Evolutionary conservation across 2,329 filamentous ascomycete genomes (phyloP).

Genomic region (Rutstroemia sydowiana): DNA sequence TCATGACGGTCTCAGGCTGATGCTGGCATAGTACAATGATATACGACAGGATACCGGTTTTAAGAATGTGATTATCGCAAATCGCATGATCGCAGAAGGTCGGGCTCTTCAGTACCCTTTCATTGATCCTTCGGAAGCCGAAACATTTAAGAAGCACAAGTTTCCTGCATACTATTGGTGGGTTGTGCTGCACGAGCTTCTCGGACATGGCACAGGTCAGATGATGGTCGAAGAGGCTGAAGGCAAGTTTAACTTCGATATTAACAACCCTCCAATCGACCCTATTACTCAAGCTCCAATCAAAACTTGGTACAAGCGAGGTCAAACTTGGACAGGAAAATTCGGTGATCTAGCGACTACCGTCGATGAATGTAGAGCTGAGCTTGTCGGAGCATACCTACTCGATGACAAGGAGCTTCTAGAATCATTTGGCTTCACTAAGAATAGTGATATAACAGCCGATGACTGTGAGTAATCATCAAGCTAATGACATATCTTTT

Average conservation of each 20-base stretch:
- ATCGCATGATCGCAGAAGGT: slow-evolving; percentile 46
- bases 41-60: slow-evolving; percentile 37
- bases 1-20: not conserved
- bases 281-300: slow-evolving; percentile 49
- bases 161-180: slow-evolving; percentile 63
- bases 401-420: slow-evolving; percentile 38
- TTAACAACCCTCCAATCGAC: slow-evolving; percentile 45
- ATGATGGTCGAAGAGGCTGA: slow-evolving; percentile 46
- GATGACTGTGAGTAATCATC: slow-evolving; percentile 31
- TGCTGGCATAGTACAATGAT: slow-evolving; percentile 5
- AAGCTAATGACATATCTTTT: not conserved
- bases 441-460: slow-evolving; percentile 31
- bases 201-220: slow-evolving; percentile 58
- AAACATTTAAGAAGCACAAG: slow-evolving; percentile 56
- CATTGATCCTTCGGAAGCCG: slow-evolving; percentile 52
- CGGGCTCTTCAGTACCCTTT: slow-evolving; percentile 39
- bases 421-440: slow-evolving; percentile 35
- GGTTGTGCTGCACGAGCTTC: slow-evolving; percentile 51
- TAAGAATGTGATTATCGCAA: slow-evolving; percentile 57
- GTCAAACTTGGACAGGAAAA: slow-evolving; percentile 55
- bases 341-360: slow-evolving; percentile 52
- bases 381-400: slow-evolving; percentile 38
- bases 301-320: slow-evolving; percentile 50
- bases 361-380: slow-evolving; percentile 49
- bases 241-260: slow-evolving; percentile 54